These are phyloP conservation scores for Solanum hybrid DNA, from an alignment of 305 asterid genomes.

Conservation along the genomic window DNA sequence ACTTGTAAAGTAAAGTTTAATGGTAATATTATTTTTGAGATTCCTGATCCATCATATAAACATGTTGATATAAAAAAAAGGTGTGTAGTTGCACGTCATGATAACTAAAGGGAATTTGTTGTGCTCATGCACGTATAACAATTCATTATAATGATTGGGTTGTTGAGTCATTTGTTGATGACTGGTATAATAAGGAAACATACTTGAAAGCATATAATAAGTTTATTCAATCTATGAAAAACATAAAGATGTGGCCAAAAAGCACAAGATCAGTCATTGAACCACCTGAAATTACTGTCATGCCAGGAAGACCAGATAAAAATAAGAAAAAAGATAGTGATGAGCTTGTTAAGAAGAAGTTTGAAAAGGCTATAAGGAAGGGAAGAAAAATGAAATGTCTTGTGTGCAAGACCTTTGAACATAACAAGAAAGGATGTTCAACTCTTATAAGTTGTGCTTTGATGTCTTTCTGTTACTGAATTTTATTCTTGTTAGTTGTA, in stretches of 20 bases:
- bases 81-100: neutral
- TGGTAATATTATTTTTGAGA: no score
- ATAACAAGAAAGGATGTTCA: neutral
- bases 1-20: no score
- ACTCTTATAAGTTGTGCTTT: neutral
- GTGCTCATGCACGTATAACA: neutral
- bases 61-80: neutral
- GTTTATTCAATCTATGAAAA: neutral
- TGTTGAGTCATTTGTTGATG: neutral
- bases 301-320: neutral
- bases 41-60: neutral
- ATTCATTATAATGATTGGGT: no score
- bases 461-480: neutral
- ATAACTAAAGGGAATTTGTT: neutral
- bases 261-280: neutral
- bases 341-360: neutral
- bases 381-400: neutral
- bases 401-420: neutral
- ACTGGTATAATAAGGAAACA: neutral
- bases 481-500: neutral
- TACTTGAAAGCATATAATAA: neutral
- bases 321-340: no score
- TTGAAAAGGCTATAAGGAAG: neutral
- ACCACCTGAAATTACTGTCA: neutral
- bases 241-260: neutral